These are phyloP conservation scores for Coemansia guatemalensis DNA, from an alignment of 192 early-diverging fungal species.

Conservation along the genomic window DNA sequence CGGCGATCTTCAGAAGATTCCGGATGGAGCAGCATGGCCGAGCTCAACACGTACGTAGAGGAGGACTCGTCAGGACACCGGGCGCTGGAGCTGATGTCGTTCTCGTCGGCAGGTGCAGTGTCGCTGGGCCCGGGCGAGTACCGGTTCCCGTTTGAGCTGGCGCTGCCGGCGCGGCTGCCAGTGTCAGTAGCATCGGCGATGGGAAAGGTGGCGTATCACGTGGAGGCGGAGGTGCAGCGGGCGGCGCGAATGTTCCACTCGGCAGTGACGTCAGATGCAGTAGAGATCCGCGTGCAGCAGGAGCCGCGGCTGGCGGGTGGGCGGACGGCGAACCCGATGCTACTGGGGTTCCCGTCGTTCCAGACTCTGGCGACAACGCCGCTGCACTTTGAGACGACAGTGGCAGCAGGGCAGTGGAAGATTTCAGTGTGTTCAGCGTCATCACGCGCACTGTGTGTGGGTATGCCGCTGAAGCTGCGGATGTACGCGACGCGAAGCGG, in stretches of 20 bases:
- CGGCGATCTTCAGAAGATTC: conserved; percentile 7
- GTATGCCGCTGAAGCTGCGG: conserved; percentile 14
- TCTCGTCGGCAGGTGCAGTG: conserved; percentile 2
- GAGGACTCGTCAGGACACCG: conserved; percentile 1
- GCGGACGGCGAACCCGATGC: background rate
- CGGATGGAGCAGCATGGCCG: conserved; percentile 6
- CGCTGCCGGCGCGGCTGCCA: conserved; percentile 26
- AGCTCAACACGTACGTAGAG: conserved; percentile 3
- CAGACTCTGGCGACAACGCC: conserved; percentile 14
- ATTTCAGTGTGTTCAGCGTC: conserved; percentile 33
- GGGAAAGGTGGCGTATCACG: conserved; percentile 21
- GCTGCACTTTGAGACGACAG: conserved; percentile 20
- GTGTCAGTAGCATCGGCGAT: conserved; percentile 31
- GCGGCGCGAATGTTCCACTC: conserved; percentile 15
- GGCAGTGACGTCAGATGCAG: conserved; percentile 1
- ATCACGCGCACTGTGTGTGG: conserved; percentile 30
- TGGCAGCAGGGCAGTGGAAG: conserved; percentile 13
- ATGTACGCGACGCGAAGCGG: conserved; percentile 21
- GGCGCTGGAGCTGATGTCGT: background rate
- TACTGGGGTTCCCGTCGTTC: conserved; percentile 25
- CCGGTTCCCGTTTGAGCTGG: conserved; percentile 43
- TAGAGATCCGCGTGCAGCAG: conserved; percentile 20
- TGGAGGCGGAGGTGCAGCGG: conserved; percentile 13
- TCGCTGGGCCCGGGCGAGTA: conserved; percentile 32
- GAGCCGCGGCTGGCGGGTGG: conserved; percentile 13